phyloP scores from a whole-genome alignment of 805 yeast genomes.

The Kuraishia floccosa region DNA sequence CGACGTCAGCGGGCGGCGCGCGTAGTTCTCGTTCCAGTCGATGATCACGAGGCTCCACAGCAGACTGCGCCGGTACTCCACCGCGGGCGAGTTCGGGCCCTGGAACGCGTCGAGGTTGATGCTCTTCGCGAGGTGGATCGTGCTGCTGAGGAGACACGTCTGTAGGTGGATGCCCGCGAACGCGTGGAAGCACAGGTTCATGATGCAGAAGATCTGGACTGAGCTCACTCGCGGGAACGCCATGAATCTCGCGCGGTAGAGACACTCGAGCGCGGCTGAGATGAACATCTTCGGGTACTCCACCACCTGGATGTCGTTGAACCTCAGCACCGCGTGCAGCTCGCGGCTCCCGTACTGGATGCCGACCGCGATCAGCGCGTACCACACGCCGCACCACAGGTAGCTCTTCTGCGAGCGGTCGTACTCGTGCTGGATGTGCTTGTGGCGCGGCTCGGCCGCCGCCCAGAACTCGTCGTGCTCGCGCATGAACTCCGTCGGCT shows the following conservation, averaged over 20 bases:
- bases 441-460: constrained; percentile 5
- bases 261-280: constrained; percentile 18
- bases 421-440: constrained; percentile 15
- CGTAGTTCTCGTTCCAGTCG: constrained; percentile 21
- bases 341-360: constrained; percentile 14
- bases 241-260: constrained; percentile 20
- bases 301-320: constrained; percentile 14
- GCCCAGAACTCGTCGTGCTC: constrained; percentile 34
- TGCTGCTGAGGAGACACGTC: constrained; percentile 10
- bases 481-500: constrained; percentile 53
- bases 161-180: constrained; percentile 18
- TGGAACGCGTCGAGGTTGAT: constrained; percentile 11
- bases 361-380: constrained; percentile 18
- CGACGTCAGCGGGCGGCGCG: constrained; percentile 12
- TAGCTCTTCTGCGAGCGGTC: constrained; percentile 14
- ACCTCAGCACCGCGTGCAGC: constrained; percentile 9
- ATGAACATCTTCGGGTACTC: constrained; percentile 16
- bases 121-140: constrained; percentile 14
- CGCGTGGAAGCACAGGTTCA: constrained; percentile 15
- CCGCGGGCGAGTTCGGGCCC: neutral
- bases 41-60: constrained; percentile 19
- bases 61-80: neutral
- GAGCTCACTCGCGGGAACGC: constrained; percentile 15
- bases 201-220: constrained; percentile 14
- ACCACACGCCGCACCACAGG: constrained; percentile 17